Evolutionary conservation across 495 filamentous ascomycete species (phyloP).

Genomic region (Podospora comata): DNA sequence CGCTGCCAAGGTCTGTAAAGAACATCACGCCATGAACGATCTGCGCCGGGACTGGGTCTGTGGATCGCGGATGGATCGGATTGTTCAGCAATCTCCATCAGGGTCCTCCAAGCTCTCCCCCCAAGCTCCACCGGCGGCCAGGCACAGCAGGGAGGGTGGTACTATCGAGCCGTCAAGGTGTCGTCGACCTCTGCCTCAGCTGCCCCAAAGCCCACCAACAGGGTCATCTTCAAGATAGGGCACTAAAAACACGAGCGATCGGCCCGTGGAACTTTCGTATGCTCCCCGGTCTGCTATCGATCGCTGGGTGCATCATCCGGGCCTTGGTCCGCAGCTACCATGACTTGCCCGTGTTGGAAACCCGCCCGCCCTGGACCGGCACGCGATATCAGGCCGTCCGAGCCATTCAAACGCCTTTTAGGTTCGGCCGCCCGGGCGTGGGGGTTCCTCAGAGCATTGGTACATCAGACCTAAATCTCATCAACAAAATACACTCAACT

Average conservation of each 20-base stretch:
- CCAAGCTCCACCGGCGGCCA: neutral
- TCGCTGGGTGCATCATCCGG: conserved; percentile 25
- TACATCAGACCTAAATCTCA: neutral
- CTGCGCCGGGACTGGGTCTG: neutral
- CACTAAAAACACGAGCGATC: neutral
- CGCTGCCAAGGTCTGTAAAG: neutral
- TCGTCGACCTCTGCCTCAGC: neutral
- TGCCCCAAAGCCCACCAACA: neutral
- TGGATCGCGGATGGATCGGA: conserved; percentile 2
- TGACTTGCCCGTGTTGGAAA: conserved; percentile 9
- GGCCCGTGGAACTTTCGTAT: neutral
- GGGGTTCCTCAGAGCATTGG: conserved; percentile 6
- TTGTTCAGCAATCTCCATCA: conserved; percentile 4
- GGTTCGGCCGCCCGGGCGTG: conserved; percentile 20
- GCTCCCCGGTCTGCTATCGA: neutral
- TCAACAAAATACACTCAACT: neutral
- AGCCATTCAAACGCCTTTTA: conserved; percentile 12
- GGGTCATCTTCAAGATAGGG: neutral
- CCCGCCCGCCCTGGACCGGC: neutral
- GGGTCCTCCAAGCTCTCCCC: conserved; percentile 1
- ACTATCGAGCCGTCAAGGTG: conserved; percentile 3
- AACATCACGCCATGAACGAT: conserved; percentile 24
- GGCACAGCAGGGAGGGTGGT: neutral
- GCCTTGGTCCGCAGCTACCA: conserved; percentile 11
- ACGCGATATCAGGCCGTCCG: conserved; percentile 21